Evolutionary conservation across 345 rosid species (phyloP).

Genomic region (Gossypium australe): DNA sequence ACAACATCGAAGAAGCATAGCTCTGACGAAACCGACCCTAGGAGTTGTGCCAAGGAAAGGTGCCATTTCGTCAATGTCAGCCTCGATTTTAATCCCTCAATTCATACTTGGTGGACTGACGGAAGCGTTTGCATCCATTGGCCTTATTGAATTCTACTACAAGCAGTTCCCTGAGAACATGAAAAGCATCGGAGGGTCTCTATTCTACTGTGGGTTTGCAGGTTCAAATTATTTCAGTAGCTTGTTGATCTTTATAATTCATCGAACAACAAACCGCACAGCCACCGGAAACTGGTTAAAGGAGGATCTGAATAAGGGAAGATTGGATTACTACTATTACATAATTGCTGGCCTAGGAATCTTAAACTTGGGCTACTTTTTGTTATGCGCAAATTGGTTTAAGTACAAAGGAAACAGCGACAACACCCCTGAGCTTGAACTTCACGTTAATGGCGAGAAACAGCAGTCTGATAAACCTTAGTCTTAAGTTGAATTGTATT

Average conservation of each 20-base stretch:
- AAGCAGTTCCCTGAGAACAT: slow-evolving; percentile 52
- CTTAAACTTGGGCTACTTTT: slow-evolving; percentile 28
- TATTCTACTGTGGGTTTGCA: slow-evolving; percentile 12
- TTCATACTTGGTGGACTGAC: slow-evolving; percentile 39
- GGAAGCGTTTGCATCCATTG: slow-evolving; percentile 38
- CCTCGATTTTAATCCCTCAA: slow-evolving; percentile 50
- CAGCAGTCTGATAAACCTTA: background rate
- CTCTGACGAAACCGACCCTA: slow-evolving; percentile 40
- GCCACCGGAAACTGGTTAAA: slow-evolving; percentile 9
- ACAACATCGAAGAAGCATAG: slow-evolving; percentile 34
- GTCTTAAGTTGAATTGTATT: background rate
- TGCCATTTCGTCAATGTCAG: slow-evolving; percentile 50
- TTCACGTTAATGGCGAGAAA: slow-evolving; percentile 12
- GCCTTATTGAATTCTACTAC: slow-evolving; percentile 46
- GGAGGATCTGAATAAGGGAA: slow-evolving; percentile 2
- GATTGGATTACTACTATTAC: slow-evolving; percentile 21
- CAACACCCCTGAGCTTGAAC: slow-evolving; percentile 15
- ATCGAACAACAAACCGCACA: slow-evolving; percentile 11
- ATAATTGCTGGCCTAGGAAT: slow-evolving; percentile 31
- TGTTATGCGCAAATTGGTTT: slow-evolving; percentile 33
- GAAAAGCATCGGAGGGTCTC: slow-evolving; percentile 24
- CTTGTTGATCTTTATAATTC: slow-evolving; percentile 13
- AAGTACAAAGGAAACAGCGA: slow-evolving; percentile 31
- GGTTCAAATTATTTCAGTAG: slow-evolving; percentile 15
- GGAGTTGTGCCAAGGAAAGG: slow-evolving; percentile 39